Evolutionary conservation across 2,329 filamentous ascomycete species (phyloP), one percentile per base, ranked within the genome.

Genomic region (Bipolaris sorokiniana): DNA sequence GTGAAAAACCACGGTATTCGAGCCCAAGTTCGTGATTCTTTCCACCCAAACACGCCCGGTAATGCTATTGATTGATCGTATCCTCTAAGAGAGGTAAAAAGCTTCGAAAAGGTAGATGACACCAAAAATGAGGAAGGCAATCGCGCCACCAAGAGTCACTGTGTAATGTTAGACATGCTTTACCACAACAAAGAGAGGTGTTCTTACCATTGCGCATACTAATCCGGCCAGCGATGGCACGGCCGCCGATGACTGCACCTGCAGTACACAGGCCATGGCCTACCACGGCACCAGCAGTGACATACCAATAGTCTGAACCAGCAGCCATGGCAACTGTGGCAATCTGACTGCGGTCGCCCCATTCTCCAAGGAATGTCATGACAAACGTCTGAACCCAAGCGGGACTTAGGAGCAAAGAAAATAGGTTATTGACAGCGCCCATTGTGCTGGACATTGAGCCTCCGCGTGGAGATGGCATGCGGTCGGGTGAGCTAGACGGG

Each of bases 341-440:
- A 70, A 99, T 98, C 80, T 99, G 95, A 75, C 91, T 96, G 66
- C 95, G 88, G 72, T 99, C 95, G 55, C 95, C 95, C 95, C 95
- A 99, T 77, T 99, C 95, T 38, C 95, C 95, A 28, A 99, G 80
- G 79, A 99, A 99, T 2, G 95, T 99, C 95, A 99, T 99, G 68
- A 96, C 86, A 74, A 99, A 99, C 0, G 95, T 99, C 79, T 98
- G 94, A 13, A 99, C 95, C 95, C 95, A 99, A 0, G 93, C 95
- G 1, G 95, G 95, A 77, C 91, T 97, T 37, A 99, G 83, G 4
- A 99, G 84, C 6, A 99, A 82, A 10, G 91, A 92, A 61, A 92
- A 86, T 3, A 99, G 85, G 69, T 99, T 99, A 75, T 88, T 88
- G 22, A 97, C 80, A 1, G 95, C 93, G 18, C 83, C 74, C n/a